Conservation (phyloP, 23 red algal species). For the Agarophyton chilense region DNA sequence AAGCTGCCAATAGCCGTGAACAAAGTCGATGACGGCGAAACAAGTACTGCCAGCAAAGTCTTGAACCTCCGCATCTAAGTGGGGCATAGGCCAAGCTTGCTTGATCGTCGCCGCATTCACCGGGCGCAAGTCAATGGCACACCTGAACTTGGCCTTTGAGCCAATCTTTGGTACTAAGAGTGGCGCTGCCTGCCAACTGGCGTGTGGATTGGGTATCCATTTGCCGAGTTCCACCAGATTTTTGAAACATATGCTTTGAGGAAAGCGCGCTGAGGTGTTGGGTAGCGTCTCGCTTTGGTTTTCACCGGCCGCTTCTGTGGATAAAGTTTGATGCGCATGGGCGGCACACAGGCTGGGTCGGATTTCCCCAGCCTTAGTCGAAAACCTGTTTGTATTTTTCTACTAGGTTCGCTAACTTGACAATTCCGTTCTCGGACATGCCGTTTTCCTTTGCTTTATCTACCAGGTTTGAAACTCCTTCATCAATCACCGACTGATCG, state of each 20-base stretch:
- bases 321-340: conserved; percentile 3
- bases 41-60: conserved; percentile 30
- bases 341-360: not conserved
- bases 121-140: conserved; percentile 13
- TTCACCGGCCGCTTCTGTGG: not conserved
- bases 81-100: conserved; percentile 35
- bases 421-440: not conserved
- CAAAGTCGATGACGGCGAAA: conserved; percentile 52
- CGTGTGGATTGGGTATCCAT: not conserved
- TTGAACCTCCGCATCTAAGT: conserved; percentile 34
- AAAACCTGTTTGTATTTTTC: not conserved
- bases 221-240: conserved; percentile 11
- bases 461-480: not conserved
- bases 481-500: not conserved
- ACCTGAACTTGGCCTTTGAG: not conserved
- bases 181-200: conserved; percentile 30
- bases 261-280: not conserved
- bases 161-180: conserved; percentile 26
- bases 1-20: conserved; percentile 24
- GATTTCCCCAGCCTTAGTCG: not conserved
- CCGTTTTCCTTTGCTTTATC: not conserved
- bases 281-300: conserved; percentile 10
- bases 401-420: not conserved
- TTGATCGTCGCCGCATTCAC: conserved; percentile 29
- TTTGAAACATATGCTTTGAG: conserved; percentile 1